These are phyloP conservation scores for Paxillus rubicundulus DNA, from an alignment of 768 basidiomycete genomes.

Conservation along the genomic window DNA sequence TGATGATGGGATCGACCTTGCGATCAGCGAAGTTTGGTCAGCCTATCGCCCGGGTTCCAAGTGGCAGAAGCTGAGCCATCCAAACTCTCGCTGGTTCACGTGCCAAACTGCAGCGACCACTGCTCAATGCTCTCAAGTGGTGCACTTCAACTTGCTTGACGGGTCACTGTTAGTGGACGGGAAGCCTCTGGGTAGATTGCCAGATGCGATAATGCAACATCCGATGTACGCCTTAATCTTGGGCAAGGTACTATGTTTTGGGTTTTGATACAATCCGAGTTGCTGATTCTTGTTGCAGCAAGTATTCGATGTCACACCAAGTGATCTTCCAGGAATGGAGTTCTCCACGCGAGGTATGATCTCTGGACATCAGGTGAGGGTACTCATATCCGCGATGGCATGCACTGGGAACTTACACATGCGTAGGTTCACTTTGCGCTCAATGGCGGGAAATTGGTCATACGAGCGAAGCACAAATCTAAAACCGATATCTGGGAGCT, in stretches of 20 bases:
- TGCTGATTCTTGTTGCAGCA: slow-evolving; percentile 12
- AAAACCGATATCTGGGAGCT: slow-evolving; percentile 16
- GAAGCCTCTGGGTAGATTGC: slow-evolving; percentile 24
- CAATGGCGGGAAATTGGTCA: slow-evolving; percentile 13
- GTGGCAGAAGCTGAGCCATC: slow-evolving; percentile 14
- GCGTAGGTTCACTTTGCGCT: slow-evolving; percentile 25
- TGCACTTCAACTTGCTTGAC: slow-evolving; percentile 22
- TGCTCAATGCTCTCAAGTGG: slow-evolving; percentile 16
- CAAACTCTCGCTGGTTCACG: slow-evolving; percentile 23
- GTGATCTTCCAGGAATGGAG: slow-evolving; percentile 25
- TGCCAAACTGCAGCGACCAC: slow-evolving; percentile 11
- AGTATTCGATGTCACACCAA: slow-evolving; percentile 21
- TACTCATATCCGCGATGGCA: background rate
- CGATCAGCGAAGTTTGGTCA: slow-evolving; percentile 21
- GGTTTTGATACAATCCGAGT: background rate
- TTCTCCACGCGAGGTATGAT: slow-evolving; percentile 20
- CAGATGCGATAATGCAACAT: slow-evolving; percentile 15
- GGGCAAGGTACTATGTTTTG: slow-evolving; percentile 14
- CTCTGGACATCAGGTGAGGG: slow-evolving; percentile 17
- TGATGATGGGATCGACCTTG: slow-evolving; percentile 17
- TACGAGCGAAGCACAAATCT: slow-evolving; percentile 10
- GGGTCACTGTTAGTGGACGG: slow-evolving; percentile 30
- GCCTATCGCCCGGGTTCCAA: slow-evolving; percentile 22
- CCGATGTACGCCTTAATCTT: slow-evolving; percentile 21
- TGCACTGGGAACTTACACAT: background rate